A percentile compares a stretch with the other conserved stretches of the same genome.
phyloP scores from a whole-genome alignment of 1,284 basidiomycete species.

The Pseudozyma pruni region DNA sequence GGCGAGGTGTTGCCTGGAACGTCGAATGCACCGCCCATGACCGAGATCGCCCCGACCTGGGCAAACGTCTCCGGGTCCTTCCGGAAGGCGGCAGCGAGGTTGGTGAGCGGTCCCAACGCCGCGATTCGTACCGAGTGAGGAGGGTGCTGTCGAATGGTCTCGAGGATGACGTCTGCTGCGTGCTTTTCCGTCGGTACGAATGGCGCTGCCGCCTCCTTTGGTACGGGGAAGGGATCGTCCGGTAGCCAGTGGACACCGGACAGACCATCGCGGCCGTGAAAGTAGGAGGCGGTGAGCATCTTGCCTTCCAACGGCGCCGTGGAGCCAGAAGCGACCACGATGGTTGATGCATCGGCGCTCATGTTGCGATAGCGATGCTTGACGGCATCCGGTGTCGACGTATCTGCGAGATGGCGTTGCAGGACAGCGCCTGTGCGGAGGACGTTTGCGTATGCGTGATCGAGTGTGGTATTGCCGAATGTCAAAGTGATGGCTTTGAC shows the following conservation, averaged over 20 bases:
- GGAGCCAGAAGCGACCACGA: conserved; percentile 49
- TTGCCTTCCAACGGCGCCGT: conserved; percentile 78
- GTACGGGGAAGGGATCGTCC: conserved; percentile 56
- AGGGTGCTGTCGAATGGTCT: conserved; percentile 75
- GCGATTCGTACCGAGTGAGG: conserved; percentile 81
- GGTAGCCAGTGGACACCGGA: conserved; percentile 54
- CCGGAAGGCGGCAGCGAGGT: conserved; percentile 78
- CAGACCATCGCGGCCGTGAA: conserved; percentile 65
- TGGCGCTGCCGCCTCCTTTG: conserved; percentile 22
- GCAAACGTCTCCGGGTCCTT: conserved; percentile 74
- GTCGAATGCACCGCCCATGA: conserved; percentile 97
- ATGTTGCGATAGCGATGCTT: conserved; percentile 66
- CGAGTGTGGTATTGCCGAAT: conserved; percentile 69
- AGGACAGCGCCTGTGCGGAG: conserved; percentile 75
- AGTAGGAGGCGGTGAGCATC: conserved; percentile 84
- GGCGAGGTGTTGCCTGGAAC: conserved; percentile 86
- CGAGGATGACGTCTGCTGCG: conserved; percentile 75
- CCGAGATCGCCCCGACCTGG: conserved; percentile 76
- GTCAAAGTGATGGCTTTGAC: conserved; percentile 76
- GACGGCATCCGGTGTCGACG: conserved; percentile 68
- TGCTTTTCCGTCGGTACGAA: conserved; percentile 72
- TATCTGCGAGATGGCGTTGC: conserved; percentile 75
- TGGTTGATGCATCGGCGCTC: conserved; percentile 18
- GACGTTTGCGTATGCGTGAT: conserved; percentile 72
- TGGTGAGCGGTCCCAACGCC: conserved; percentile 87